Evolutionary conservation across 2,329 filamentous ascomycete genomes (phyloP).

Genomic region (Hymenoscyphus salicellus): DNA sequence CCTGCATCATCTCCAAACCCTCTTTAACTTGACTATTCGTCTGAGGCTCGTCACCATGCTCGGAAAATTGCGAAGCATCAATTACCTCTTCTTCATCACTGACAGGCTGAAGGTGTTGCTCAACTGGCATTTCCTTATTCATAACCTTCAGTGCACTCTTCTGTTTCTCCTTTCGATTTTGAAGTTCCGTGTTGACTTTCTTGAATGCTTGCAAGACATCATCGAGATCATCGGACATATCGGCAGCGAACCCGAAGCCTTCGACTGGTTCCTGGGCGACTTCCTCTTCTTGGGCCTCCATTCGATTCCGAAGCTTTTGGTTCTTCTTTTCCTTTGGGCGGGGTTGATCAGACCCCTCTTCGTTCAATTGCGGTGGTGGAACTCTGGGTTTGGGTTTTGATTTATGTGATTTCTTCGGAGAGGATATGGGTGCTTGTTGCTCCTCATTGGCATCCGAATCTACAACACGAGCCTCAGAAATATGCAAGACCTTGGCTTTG

Average conservation of each 20-base stretch:
- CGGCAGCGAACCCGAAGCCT: not conserved
- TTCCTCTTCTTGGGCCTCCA: slow-evolving; percentile 16
- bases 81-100: not conserved
- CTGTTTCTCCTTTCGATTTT: not conserved
- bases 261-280: not conserved
- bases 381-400: not conserved
- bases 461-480: not conserved
- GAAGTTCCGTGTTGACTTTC: not conserved
- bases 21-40: not conserved
- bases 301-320: slow-evolving; percentile 18
- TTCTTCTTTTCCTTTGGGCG: slow-evolving; percentile 3
- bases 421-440: not conserved
- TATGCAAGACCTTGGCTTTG: not conserved
- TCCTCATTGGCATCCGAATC: not conserved
- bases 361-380: not conserved
- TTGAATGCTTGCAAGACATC: not conserved
- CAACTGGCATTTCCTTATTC: not conserved
- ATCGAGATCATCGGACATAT: not conserved
- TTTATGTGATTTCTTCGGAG: not conserved
- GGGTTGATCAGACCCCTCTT: not conserved
- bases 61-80: slow-evolving; percentile 5
- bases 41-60: not conserved
- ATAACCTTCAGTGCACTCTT: not conserved
- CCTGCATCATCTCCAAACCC: not conserved
- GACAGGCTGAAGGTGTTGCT: not conserved